Base-by-base conservation (phyloP, 371 early-diverging fungal species). In the Rhizopus delemar region DNA sequence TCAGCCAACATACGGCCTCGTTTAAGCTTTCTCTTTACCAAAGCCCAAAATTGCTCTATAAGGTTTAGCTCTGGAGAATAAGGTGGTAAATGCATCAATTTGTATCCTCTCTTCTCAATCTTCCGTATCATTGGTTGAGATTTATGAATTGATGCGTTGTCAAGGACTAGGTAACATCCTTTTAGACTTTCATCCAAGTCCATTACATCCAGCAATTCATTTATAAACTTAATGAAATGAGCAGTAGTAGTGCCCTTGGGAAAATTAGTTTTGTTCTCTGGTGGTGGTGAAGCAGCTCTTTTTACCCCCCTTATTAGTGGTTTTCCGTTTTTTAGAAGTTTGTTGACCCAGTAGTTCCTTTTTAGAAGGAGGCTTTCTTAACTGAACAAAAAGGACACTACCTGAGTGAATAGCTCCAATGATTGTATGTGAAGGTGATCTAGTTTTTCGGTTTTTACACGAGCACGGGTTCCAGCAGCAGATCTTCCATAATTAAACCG, bases 191-290 rank as follows among this genome's bases (percentile, higher is more conserved):
- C 52, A 51, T 63, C 45, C 38, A 53, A 33, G 57, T 62, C 57
- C 53, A 62, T 51, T 31, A 62, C 46, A 46, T 51, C 53, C 51
- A 62, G 39, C 32, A 55, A n/a, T 55, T 55, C 55, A 55, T 55
- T 45, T 43, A 55, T 55, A 32, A 45, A 45, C 46, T 55, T 55
- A 32, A 55, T 55, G 46, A 43, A 55, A 55, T 55, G 55, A 31
- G 55, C 55, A 29, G 55, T 45, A 31, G 55, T 45, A 31, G 32
- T 55, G 36, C 55, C 34, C 34, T 55, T 55, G 43, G 55, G 55
- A 34, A 43, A 31, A 54, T 48, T 48, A 48, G 48, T 48, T 48
- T 48, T 58, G 41, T 41, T 51, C 39, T 32, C 51, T 51, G 45
- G 34, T 9, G 50, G 28, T 58, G 45, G 52, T 33, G 48, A 48